phyloP scores from a whole-genome alignment of 164 flowering plant genomes.

The Nelumbo lutea region DNA sequence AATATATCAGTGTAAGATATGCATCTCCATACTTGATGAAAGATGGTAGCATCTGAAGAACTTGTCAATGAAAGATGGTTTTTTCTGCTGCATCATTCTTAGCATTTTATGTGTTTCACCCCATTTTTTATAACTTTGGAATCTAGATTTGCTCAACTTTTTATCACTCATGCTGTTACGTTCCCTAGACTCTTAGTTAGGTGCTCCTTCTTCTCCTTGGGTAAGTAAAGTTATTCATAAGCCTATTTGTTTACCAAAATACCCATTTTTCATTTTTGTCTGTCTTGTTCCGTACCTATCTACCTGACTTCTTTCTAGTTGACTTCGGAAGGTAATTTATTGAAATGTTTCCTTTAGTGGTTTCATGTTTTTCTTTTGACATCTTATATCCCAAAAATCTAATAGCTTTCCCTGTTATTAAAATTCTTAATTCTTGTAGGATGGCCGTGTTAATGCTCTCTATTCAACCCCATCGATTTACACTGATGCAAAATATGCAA shows the following conservation, averaged over 20 bases:
- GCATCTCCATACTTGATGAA: background rate
- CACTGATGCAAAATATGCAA: conserved; percentile 81
- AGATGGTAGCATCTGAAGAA: background rate
- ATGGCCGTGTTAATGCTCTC: conserved; percentile 94
- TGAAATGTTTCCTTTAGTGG: background rate
- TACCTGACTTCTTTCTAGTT: background rate
- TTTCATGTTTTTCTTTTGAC: background rate
- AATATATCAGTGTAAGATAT: background rate
- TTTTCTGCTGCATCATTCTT: background rate
- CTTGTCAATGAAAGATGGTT: background rate
- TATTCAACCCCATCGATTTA: conserved; percentile 93
- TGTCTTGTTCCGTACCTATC: background rate
- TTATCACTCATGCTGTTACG: background rate
- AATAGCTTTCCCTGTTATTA: background rate
- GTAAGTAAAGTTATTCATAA: background rate
- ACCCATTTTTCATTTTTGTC: background rate
- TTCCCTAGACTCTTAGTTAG: background rate
- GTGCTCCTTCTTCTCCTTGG: background rate
- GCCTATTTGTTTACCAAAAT: background rate
- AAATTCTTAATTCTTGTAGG: conserved; percentile 38
- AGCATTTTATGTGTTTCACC: background rate
- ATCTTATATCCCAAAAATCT: background rate
- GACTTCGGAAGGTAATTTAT: background rate
- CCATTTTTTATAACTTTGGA: background rate
- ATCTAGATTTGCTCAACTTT: background rate